Evolutionary conservation across 352 stramenopile genomes (phyloP).

Genomic region (Blastocystis sp.): DNA sequence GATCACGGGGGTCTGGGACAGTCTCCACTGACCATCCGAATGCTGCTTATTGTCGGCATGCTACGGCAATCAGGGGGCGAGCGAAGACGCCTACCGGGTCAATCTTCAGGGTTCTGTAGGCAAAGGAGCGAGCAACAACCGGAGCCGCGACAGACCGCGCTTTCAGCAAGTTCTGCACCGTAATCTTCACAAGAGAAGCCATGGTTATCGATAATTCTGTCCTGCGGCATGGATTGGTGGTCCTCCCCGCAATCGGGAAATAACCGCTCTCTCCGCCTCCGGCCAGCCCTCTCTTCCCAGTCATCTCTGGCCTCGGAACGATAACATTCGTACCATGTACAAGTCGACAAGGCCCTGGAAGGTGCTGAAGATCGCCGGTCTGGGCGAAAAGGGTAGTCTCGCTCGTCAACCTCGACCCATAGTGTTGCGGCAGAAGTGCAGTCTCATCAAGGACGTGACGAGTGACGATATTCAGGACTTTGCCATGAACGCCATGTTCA

Average conservation of each 20-base stretch:
- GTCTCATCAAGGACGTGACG: conserved; percentile 39
- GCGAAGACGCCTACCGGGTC: conserved; percentile 6
- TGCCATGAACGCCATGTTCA: conserved; percentile 64
- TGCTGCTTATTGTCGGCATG: conserved; percentile 64
- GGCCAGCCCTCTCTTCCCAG: not conserved
- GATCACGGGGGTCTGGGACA: conserved; percentile 65
- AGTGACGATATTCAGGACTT: conserved; percentile 53
- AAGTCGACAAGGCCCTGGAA: conserved; percentile 33
- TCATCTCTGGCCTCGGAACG: not conserved
- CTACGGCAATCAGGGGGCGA: not conserved
- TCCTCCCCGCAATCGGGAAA: not conserved
- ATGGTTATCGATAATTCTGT: not conserved
- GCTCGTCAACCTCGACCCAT: not conserved
- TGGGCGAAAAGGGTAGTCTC: conserved; percentile 33
- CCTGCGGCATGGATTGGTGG: not conserved
- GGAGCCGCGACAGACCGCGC: conserved; percentile 41
- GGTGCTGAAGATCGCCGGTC: conserved; percentile 38
- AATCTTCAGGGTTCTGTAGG: conserved; percentile 52
- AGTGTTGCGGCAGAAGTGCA: conserved; percentile 53
- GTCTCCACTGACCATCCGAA: conserved; percentile 66
- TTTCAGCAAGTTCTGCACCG: conserved; percentile 22
- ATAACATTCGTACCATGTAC: conserved; percentile 15
- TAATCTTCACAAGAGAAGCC: conserved; percentile 49
- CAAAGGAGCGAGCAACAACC: conserved; percentile 51
- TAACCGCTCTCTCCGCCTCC: conserved; percentile 13